Evolutionary conservation across 2,329 filamentous ascomycete species (phyloP), one percentile per base, ranked within the genome.

Genomic region (Pleurostoma richardsiae): DNA sequence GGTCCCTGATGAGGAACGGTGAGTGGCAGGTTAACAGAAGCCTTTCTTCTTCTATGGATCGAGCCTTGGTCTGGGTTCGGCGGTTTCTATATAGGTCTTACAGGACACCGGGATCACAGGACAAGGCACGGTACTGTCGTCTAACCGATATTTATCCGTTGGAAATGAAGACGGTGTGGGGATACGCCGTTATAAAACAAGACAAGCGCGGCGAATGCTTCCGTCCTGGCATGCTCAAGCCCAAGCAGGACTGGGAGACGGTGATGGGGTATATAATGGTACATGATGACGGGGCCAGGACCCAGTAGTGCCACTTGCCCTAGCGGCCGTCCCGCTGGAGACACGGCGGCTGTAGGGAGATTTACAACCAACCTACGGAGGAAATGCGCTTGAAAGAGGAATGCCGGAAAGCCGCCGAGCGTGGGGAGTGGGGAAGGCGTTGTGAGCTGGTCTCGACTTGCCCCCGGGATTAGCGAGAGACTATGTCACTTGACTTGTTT

Each of bases 401-500:
- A 51, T 51, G 50, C 53, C 51, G 56, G 51, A 53, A 55, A 55
- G 49, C 48, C 49, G 51, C 54, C 52, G 53, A 50, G 45, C 48
- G 53, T 57, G 51, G 56, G 40, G 52, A 55, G 52, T 58, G 52
- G 53, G 53, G 49, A 52, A 44, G 49, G 49, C 33, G 43, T 31
- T 40, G 46, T 42, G 43, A 38, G 41, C 6, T n/a, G 33, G 8
- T 11, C 10, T 43, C 41, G 42, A 27, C 31, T 29, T 51, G 49
- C 55, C 45, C 53, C 19, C 19, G 50, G 50, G 53, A 55, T 55
- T 48, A 46, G 49, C 42, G 39, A 45, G 40, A 29, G 7, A 49
- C 27, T 40, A 43, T 56, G 56, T 64, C 57, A 62, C 53, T 64
- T 60, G 59, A 63, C 55, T 55, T 45, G 54, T 47, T 49, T 51